phyloP scores from a whole-genome alignment of 805 yeast species.

The Candida tibetensis region DNA sequence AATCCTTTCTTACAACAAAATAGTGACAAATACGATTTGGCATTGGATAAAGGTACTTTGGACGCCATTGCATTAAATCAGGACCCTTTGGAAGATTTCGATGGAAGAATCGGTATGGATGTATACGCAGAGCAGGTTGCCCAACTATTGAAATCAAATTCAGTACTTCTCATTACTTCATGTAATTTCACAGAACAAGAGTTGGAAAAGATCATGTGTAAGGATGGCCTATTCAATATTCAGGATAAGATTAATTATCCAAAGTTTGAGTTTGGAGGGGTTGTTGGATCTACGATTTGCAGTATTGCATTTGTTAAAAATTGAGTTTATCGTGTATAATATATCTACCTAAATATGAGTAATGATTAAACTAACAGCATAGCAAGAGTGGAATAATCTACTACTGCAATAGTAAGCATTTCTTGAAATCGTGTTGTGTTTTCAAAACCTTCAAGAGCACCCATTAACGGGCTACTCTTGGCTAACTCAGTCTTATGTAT shows the following conservation, averaged over 20 bases:
- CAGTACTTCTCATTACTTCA: constrained; percentile 75
- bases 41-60: constrained; percentile 91
- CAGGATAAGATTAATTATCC: constrained; percentile 78
- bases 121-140: constrained; percentile 62
- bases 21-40: constrained; percentile 57
- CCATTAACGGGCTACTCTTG: too few relatives aligned
- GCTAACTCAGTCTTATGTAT: too few relatives aligned
- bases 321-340: not conserved
- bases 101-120: constrained; percentile 48
- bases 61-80: constrained; percentile 94
- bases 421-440: too few relatives aligned
- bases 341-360: constrained; percentile 1
- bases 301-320: constrained; percentile 69
- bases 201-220: constrained; percentile 52
- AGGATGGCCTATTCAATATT: constrained; percentile 44
- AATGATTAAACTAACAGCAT: too few relatives aligned
- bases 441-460: too few relatives aligned
- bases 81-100: constrained; percentile 39
- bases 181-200: constrained; percentile 92
- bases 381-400: too few relatives aligned
- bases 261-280: constrained; percentile 84
- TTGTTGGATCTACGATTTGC: constrained; percentile 82
- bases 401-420: too few relatives aligned
- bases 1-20: constrained; percentile 36
- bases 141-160: constrained; percentile 51